Evolutionary conservation across 78 protist genomes (phyloP), one percentile per base, ranked within the genome.

Genomic region (Mantamonas sphyraenae): DNA sequence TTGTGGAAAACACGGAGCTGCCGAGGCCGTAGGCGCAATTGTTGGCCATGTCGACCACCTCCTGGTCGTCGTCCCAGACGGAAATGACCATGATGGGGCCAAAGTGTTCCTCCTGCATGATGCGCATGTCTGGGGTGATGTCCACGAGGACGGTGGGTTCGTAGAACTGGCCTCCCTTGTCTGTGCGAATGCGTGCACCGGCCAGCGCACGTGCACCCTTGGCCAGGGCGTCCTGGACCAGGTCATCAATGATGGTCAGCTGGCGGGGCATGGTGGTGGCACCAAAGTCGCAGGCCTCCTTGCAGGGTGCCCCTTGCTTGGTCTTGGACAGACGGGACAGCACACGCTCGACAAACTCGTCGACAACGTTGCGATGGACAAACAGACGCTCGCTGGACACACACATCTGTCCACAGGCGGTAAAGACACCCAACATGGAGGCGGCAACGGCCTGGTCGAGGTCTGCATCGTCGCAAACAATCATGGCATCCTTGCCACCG

Each of bases 231-330:
- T 63, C 69, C 14, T 68, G 43, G 40, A 85, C 86, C 26, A 79
- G 57, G 31, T 39, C 68, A 39, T 85, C 79, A 20, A 85, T 71
- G 3, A 65, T 76, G 26, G 70, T 81, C 65, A 75, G 68, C 75
- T 84, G 89, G 40, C 75, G 67, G 26, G 82, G 77, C 90, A 85
- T 85, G 22, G 82, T 68, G 83, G 80, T 85, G 24, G 90, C 75
- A 26, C 86, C 90, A 50, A 74, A 71, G 47, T 80, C 90, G 38
- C 39, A 47, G 56, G 59, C 82, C 14, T 73, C 86, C 14, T 45
- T 67, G 37, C 57, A 66, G 16, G 80, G 82, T 33, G 76, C 68
- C 43, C 90, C 90, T 58, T 80, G 86, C 22, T 39, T 62, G 20
- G 75, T 45, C 5, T 68, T 62, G 34, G 64, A 64, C 56, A 70